These are phyloP conservation scores for Globisporangium solare DNA, from an alignment of 352 stramenopile genomes.

Conservation along the genomic window DNA sequence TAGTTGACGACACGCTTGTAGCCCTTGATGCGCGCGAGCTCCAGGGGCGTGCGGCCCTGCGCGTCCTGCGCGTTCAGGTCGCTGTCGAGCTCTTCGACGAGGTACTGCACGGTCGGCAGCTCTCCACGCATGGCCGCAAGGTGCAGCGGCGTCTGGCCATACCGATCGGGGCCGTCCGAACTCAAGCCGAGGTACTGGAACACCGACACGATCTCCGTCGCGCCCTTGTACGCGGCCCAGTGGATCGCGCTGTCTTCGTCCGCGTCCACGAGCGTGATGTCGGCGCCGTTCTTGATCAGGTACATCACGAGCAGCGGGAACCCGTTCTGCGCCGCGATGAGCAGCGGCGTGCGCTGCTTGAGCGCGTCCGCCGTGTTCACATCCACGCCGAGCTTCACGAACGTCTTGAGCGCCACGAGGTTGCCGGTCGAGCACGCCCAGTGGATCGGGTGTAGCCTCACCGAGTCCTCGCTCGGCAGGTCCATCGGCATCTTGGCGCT, in stretches of 20 bases:
- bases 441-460: constrained; percentile 74
- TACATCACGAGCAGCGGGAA: constrained; percentile 74
- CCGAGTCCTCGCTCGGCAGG: constrained; percentile 50
- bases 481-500: constrained; percentile 46
- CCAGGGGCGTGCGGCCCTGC: constrained; percentile 49
- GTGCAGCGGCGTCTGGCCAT: constrained; percentile 80
- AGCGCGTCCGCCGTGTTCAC: constrained; percentile 67
- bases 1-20: constrained; percentile 54
- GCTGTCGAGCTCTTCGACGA: constrained; percentile 75
- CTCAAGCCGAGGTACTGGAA: constrained; percentile 78
- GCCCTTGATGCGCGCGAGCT: constrained; percentile 58
- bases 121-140: constrained; percentile 76
- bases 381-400: constrained; percentile 64
- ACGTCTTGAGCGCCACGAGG: constrained; percentile 45
- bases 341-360: constrained; percentile 70
- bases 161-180: constrained; percentile 57
- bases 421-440: constrained; percentile 80
- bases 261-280: constrained; percentile 58
- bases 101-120: constrained; percentile 64
- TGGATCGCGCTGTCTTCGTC: constrained; percentile 79
- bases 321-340: constrained; percentile 76
- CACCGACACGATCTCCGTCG: constrained; percentile 74
- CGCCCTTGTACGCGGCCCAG: constrained; percentile 85
- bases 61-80: constrained; percentile 42
- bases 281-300: constrained; percentile 63